phyloP scores from a whole-genome alignment of 169 alveolate genomes.

The Cystoisospora suis region DNA sequence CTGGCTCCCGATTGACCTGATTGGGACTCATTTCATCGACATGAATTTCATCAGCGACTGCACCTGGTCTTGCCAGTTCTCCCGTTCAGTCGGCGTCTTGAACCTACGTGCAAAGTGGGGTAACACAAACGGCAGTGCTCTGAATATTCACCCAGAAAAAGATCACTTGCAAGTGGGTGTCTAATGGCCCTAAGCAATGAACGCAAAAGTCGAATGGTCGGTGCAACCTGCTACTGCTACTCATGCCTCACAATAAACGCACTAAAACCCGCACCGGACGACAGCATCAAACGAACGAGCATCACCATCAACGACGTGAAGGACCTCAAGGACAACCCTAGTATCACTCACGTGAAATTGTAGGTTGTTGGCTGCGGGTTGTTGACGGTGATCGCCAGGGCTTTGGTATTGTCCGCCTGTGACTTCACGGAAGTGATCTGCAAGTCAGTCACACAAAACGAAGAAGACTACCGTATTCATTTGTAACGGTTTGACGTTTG shows the following conservation, averaged over 20 bases:
- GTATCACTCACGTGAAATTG: slow-evolving; percentile 53
- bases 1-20: too few relatives aligned
- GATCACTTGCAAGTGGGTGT: not conserved
- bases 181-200: not conserved
- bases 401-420: slow-evolving; percentile 62
- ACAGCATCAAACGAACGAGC: not conserved
- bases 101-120: slow-evolving; percentile 44
- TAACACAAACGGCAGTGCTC: not conserved
- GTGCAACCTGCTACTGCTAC: too few relatives aligned
- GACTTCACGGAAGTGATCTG: slow-evolving; percentile 62
- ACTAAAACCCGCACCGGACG: not conserved
- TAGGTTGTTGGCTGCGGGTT: slow-evolving; percentile 59
- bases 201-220: not conserved
- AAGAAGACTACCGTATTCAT: not conserved
- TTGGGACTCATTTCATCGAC: slow-evolving; percentile 37
- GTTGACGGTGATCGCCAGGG: slow-evolving; percentile 50
- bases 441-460: not conserved
- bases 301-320: not conserved
- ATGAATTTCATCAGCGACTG: slow-evolving; percentile 60
- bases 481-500: not conserved
- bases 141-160: not conserved
- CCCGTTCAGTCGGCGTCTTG: slow-evolving; percentile 61
- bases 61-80: slow-evolving; percentile 54
- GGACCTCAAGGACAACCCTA: not conserved
- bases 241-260: not conserved